Evolutionary conservation across 2,329 filamentous ascomycete genomes (phyloP).

Genomic region (Pseudocercospora fuligena): DNA sequence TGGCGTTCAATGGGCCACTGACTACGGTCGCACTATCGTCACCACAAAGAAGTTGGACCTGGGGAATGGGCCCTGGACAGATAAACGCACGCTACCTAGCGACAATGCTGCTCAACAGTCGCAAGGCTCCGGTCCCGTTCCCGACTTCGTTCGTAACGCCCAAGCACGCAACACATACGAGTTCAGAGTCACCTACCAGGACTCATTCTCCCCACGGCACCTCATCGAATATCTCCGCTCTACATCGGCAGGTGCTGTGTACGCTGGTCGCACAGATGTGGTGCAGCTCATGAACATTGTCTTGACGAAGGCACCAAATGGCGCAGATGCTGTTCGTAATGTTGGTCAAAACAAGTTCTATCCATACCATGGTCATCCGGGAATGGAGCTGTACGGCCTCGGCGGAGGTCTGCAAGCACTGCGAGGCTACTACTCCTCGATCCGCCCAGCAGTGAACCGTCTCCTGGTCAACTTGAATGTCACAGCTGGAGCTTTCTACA

Average conservation of each 20-base stretch:
- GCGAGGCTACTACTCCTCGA: constrained; percentile 66
- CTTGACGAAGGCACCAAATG: constrained; percentile 55
- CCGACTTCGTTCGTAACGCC: constrained; percentile 33
- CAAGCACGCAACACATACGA: constrained; percentile 42
- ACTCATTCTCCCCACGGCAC: constrained; percentile 44
- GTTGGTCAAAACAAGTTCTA: constrained; percentile 62
- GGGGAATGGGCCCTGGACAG: constrained; percentile 14
- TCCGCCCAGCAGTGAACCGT: constrained; percentile 62
- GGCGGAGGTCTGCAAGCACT: constrained; percentile 60
- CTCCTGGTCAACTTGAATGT: constrained; percentile 68
- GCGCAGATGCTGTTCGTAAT: constrained; percentile 46
- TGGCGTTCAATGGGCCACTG: constrained; percentile 42
- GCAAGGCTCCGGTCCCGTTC: constrained; percentile 14
- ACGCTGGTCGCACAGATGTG: constrained; percentile 54
- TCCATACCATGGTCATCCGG: constrained; percentile 42
- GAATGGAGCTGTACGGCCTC: constrained; percentile 47
- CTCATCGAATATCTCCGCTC: constrained; percentile 52
- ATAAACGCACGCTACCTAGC: constrained; percentile 41
- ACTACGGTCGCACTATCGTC: constrained; percentile 46
- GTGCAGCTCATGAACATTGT: constrained; percentile 65
- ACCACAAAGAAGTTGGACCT: constrained; percentile 38
- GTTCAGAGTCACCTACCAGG: constrained; percentile 43
- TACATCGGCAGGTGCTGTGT: constrained; percentile 42
- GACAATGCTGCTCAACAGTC: constrained; percentile 14
- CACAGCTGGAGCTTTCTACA: constrained; percentile 63